Base-by-base conservation (phyloP, 225 moss, liverwort and hornwort genomes). In the Asterella californica region DNA sequence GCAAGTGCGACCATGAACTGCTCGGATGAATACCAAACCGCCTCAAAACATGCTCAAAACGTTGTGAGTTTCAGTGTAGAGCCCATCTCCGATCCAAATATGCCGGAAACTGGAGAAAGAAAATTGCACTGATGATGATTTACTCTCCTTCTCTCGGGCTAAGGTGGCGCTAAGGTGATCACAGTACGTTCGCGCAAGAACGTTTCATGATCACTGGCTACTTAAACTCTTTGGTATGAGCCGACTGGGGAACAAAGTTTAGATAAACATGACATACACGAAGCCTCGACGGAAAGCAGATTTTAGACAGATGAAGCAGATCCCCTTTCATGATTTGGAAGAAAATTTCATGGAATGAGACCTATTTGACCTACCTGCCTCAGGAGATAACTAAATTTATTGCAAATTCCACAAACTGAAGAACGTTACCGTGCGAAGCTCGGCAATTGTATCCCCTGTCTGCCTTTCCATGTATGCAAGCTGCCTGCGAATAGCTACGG, bases 381-480 rank as follows among this genome's bases (percentile, higher is more conserved):
- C 42, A 5, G 21, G 6, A 70, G 15, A 21, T 8, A 24, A 64
- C 24, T 8, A 6, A n/a, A 9, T 6, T 15, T 0, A 45, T 15
- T n/a, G 5, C 48, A 15, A 29, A 49, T 47, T 22, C 0, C 25
- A 48, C 47, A n/a, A 24, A 29, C 46, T 21, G 29, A 69, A 14
- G 32, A 24, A 36, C 47, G 61, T 79, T 83, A 83, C 83, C 80
- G 77, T 77, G 9, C 83, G 83, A 33, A 84, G 83, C 38, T 84
- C 83, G 32, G 50, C 62, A 19, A 80, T 70, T 25, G 76, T 61
- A 36, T 84, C 83, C 10, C 83, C 80, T 10, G 80, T 84, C 67
- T 54, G 76, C 71, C 80, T 71, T 63, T 84, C 83, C 83, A 84
- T 84, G 79, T 84, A 84, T 17, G 76, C 80, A 63, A 84, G 80